Percentiles rank a stretch among this genome's conserved stretches.
phyloP scores from a whole-genome alignment of 1,139 yeast species.

The Pichia sp. region DNA sequence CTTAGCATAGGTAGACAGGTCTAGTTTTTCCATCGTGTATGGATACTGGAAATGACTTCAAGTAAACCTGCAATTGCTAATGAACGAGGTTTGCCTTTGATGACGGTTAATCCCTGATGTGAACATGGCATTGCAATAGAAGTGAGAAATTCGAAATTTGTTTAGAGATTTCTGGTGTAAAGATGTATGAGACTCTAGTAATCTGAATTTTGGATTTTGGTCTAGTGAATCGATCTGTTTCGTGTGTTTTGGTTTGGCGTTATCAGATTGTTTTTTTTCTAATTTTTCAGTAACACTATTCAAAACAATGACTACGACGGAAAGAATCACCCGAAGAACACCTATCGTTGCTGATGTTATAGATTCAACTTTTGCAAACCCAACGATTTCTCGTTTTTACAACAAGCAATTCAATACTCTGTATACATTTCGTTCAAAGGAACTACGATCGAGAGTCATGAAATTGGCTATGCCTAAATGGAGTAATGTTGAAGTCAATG shows the following conservation, averaged over 20 bases:
- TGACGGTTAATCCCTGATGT: not conserved
- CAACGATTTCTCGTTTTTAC: conserved; percentile 39
- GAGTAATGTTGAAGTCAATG: conserved; percentile 44
- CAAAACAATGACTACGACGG: conserved; percentile 1
- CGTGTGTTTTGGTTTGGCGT: not conserved
- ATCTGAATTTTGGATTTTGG: not conserved
- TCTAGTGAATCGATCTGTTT: not conserved
- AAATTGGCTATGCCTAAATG: conserved; percentile 44
- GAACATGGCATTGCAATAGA: not conserved
- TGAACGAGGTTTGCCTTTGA: not conserved
- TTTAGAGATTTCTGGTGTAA: not conserved
- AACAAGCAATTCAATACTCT: conserved; percentile 67
- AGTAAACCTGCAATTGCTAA: not conserved
- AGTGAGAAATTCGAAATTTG: not conserved
- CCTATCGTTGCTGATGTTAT: not conserved
- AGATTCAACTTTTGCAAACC: conserved; percentile 13
- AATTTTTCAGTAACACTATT: not conserved
- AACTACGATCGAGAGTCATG: conserved; percentile 49
- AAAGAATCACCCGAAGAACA: not conserved
- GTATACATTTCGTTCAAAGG: conserved; percentile 58
- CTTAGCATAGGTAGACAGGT: conserved; percentile 51
- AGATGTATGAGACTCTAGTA: not conserved
- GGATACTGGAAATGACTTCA: not conserved
- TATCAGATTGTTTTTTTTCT: no score
- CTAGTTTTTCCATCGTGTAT: conserved; percentile 47